Evolutionary conservation across 495 filamentous ascomycete genomes (phyloP).

Genomic region (Thozetella sp.): DNA sequence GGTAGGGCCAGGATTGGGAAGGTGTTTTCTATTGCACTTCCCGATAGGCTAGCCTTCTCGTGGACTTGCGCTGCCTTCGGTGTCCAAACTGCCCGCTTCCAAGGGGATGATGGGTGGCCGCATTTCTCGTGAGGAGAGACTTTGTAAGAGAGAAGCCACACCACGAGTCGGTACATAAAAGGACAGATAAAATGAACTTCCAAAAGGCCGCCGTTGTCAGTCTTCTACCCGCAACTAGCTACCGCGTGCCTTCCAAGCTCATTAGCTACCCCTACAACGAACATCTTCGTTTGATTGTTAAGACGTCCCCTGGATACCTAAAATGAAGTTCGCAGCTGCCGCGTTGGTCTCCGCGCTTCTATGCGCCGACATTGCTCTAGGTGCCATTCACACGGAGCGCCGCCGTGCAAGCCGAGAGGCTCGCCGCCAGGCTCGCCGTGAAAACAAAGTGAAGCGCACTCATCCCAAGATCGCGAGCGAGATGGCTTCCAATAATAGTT

Average conservation of each 20-base stretch:
- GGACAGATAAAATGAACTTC: no score
- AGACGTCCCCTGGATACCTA: not conserved
- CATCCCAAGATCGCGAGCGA: not conserved
- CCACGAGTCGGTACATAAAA: no score
- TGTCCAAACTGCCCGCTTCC: not conserved
- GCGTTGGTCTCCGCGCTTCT: not conserved
- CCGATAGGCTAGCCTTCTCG: not conserved
- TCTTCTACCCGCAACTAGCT: no score
- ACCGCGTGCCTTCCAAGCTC: not conserved
- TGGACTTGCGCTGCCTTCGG: not conserved
- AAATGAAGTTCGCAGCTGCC: slow-evolving; percentile 2
- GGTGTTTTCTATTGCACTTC: not conserved
- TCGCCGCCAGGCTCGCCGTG: slow-evolving; percentile 3
- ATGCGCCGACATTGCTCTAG: slow-evolving; percentile 1
- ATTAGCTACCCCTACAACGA: not conserved
- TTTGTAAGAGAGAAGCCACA: no score
- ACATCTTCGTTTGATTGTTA: not conserved
- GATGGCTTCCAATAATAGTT: not conserved
- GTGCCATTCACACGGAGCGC: not conserved
- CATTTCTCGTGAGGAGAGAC: no score
- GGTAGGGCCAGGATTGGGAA: not conserved
- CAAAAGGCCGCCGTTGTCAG: no score
- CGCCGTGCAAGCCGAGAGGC: not conserved
- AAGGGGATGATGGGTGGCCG: not conserved
- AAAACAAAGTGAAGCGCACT: not conserved